Conservation (phyloP, 176 grass and related monocot genomes). For the Bonia amplexicaulis region DNA sequence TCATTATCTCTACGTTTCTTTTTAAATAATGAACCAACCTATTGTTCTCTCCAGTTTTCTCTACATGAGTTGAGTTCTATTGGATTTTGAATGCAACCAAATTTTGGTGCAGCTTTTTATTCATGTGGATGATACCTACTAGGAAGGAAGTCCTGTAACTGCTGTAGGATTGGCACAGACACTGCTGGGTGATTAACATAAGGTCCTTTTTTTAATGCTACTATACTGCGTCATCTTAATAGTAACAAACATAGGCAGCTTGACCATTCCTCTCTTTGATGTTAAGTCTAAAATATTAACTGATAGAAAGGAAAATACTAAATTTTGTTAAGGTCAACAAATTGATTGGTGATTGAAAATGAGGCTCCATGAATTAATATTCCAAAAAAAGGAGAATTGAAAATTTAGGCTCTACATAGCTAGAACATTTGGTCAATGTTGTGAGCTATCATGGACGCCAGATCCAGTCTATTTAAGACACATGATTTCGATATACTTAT, state of each 20-base stretch:
- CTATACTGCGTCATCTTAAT: background rate
- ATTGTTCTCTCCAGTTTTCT: background rate
- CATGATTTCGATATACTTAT: background rate
- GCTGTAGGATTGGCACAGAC: background rate
- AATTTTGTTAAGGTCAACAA: conserved; percentile 23
- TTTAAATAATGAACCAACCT: background rate
- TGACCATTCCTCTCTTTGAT: conserved; percentile 7
- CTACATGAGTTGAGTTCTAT: background rate
- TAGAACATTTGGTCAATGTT: conserved; percentile 16
- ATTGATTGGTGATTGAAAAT: conserved; percentile 3
- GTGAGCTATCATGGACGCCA: background rate
- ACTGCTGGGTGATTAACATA: background rate
- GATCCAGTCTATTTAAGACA: conserved; percentile 11
- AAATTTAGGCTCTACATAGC: background rate
- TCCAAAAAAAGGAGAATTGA: background rate
- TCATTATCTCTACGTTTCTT: background rate
- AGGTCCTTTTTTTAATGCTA: background rate
- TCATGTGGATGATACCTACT: background rate
- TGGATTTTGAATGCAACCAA: conserved; percentile 12
- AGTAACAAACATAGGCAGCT: background rate
- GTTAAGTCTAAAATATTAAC: background rate
- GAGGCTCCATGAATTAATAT: background rate
- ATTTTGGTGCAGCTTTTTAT: background rate
- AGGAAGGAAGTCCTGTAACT: background rate
- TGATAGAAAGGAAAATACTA: background rate